These are phyloP conservation scores for Ceratobasidium sp. DNA, from an alignment of 1,284 basidiomycete genomes.

Conservation along the genomic window DNA sequence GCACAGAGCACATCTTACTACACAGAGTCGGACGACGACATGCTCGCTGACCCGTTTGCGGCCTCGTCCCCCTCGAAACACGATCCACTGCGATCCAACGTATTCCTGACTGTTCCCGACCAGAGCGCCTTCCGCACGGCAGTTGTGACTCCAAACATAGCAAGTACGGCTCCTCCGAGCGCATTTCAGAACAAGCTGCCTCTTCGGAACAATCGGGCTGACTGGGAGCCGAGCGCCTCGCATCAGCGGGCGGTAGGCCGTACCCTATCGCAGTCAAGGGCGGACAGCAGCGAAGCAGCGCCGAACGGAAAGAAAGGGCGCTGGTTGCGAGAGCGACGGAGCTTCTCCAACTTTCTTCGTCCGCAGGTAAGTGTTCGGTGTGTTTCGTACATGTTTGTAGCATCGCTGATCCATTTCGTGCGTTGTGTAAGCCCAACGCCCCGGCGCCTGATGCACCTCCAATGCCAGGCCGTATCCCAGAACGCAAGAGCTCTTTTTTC, in stretches of 20 bases:
- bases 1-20: constrained; percentile 26
- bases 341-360: constrained; percentile 25
- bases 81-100: background rate
- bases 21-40: constrained; percentile 28
- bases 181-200: constrained; percentile 16
- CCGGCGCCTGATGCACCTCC: constrained; percentile 9
- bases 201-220: constrained; percentile 8
- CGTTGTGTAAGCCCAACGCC: background rate
- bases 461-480: constrained; percentile 8
- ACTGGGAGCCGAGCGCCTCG: background rate
- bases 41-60: constrained; percentile 34
- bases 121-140: background rate
- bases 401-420: background rate
- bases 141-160: background rate
- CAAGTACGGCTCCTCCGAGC: background rate
- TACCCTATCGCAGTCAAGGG: constrained; percentile 15
- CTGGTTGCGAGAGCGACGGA: constrained; percentile 35
- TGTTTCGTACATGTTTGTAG: background rate
- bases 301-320: constrained; percentile 23
- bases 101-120: background rate
- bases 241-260: background rate
- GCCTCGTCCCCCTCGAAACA: constrained; percentile 3
- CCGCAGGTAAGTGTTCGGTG: constrained; percentile 4
- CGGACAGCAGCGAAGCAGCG: constrained; percentile 2
- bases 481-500: constrained; percentile 35